Base-by-base conservation (phyloP, 106 monocot genomes). In the Platanthera zijinensis region DNA sequence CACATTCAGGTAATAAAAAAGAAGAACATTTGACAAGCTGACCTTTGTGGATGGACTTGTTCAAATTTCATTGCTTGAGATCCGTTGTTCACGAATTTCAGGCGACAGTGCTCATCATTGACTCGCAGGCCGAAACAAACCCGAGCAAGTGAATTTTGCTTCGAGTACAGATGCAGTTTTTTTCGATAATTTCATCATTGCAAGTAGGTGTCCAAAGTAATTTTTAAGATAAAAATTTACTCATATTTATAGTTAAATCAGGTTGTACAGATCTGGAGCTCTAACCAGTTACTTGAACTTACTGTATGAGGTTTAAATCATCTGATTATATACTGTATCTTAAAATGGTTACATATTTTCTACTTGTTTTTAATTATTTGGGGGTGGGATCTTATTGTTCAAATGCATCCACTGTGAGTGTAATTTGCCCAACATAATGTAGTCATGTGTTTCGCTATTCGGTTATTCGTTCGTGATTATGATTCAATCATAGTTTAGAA, bases 221-320 rank as follows among this genome's bases (percentile, higher is more conserved):
- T 70, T 48, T 70, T 47, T 17, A 70, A 47, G 70, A 48, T 70
- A 5, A n/a, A 70, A 70, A 48, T 17, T 48, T 70, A 47, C 17
- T 69, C 25, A 69, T 69, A 69, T 46, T n/a, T 5, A 69, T 47
- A 5, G 69, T 17, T 70, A 48, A 70, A 68, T 39, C 45, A 70
- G 70, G 70, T 5, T 70, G 47, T 70, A 70, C 48, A 70, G 70
- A 70, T 25, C 47, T 48, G 70, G 48, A 48, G 48, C n/a, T n/a
- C 70, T 70, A 70, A 48, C 30, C 48, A 70, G 14, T 70, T 45
- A 17, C 48, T 47, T 15, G 7, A 7, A 47, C 0, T 45, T n/a
- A 47, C 48, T 48, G 15, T 25, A 45, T 48, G 47, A 70, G 70
- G 13, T 70, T 48, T 67, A 30, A 30, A 67, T 12, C 25, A 30